A percentile compares a stretch with the other conserved stretches of the same genome.
These are phyloP conservation scores for Cercospora canescens DNA, from an alignment of 2,329 filamentous ascomycete species.

Conservation along the genomic window DNA sequence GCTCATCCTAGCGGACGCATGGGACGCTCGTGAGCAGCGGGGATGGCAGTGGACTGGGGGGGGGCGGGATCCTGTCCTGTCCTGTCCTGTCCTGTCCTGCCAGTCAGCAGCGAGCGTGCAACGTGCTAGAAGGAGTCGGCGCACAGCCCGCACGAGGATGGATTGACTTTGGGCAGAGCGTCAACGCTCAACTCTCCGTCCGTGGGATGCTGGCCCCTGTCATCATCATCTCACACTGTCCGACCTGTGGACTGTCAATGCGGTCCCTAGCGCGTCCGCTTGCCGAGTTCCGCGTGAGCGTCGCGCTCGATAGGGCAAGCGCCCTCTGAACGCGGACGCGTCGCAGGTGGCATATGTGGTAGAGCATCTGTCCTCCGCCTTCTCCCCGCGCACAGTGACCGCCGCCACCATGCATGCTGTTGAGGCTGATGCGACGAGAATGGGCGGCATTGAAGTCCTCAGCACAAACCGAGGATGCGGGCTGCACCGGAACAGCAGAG, in stretches of 20 bases:
- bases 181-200: neutral
- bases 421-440: neutral
- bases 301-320: neutral
- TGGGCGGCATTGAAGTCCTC: too few relatives aligned
- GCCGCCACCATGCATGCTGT: neutral
- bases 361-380: neutral
- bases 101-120: neutral
- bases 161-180: neutral
- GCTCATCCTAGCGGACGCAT: slow-evolving; percentile 1
- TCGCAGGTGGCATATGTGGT: neutral
- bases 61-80: neutral
- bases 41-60: neutral
- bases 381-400: too few relatives aligned
- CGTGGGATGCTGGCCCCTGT: neutral
- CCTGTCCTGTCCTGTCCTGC: neutral
- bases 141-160: too few relatives aligned
- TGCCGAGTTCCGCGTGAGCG: neutral
- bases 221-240: neutral
- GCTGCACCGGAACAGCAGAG: neutral
- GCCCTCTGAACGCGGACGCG: neutral
- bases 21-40: neutral
- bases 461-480: neutral
- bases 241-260: neutral
- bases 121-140: too few relatives aligned
- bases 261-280: neutral